phyloP scores from a whole-genome alignment of 2,329 filamentous ascomycete species.

The Alternaria incomplexa region DNA sequence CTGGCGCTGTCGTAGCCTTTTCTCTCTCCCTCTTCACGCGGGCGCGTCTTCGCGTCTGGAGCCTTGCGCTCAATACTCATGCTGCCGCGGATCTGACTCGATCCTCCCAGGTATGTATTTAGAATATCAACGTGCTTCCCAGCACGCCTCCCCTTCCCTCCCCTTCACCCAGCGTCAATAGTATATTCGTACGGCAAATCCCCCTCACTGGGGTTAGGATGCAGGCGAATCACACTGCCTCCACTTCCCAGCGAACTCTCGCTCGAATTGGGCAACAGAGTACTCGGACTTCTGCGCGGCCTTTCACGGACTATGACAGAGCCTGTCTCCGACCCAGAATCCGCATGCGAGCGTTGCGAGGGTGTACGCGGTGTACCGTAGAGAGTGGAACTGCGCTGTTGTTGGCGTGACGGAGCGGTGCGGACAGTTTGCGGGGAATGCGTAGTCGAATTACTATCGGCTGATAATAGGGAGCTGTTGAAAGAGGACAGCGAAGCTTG shows the following conservation, averaged over 20 bases:
- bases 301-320: conserved; percentile 27
- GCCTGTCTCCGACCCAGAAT: conserved; percentile 30
- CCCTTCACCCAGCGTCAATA: conserved; percentile 17
- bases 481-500: conserved; percentile 28
- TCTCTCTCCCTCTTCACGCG: neutral
- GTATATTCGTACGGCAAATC: conserved; percentile 44
- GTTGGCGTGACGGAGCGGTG: conserved; percentile 37
- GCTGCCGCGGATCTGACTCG: neutral
- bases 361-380: conserved; percentile 33
- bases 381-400: conserved; percentile 26
- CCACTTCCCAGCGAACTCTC: conserved; percentile 32
- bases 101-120: neutral
- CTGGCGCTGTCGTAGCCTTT: neutral
- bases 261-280: conserved; percentile 39
- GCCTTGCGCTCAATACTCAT: too few relatives aligned
- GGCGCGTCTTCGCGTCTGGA: neutral
- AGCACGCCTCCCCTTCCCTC: neutral
- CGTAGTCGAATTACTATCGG: conserved; percentile 17
- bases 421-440: conserved; percentile 37
- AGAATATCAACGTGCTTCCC: neutral
- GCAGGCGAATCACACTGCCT: conserved; percentile 36
- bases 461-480: conserved; percentile 16
- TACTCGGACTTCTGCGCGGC: conserved; percentile 36
- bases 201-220: conserved; percentile 30
- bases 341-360: conserved; percentile 29